Evolutionary conservation across 78 protist species (phyloP), one percentile per base, ranked within the genome.

Genomic region (Dictyostelium firmibasis): DNA sequence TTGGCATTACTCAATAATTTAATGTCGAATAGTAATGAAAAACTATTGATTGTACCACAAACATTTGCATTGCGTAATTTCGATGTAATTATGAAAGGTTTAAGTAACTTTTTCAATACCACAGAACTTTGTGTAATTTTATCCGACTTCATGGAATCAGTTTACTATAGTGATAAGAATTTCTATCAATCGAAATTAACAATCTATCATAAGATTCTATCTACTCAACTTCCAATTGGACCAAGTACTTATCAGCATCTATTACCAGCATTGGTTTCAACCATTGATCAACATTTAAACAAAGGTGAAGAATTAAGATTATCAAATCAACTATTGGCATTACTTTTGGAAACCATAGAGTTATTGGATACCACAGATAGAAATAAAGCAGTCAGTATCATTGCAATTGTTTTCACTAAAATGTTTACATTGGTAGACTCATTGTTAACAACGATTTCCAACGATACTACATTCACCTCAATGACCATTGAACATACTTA

Each of bases 31-130:
- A 43, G 27, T 10, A 67, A 78, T 72, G 27, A 85, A 72, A 72
- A 83, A 7, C 50, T 43, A 10, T 27, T 89, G 4, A 89, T 89
- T 69, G 94, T 89, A 8, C 35, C 74, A 16, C 86, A 89, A 50
- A 89, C 94, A 41, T 33, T 89, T 36, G 94, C 94, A 27, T 23
- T 89, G 3, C 69, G 81, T 41, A 89, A 89, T 78, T 89, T 81
- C 64, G 82, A 86, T 0, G 78, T 29, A 1, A 47, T 89, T 47
- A 89, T 89, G 94, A 89, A 75, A 35, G 94, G 94, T 35, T 35
- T 89, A 35, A 7, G 36, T 23, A 81, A 89, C 87, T 89, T 89
- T 60, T 89, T 89, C 83, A 67, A 25, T 57, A 79, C 72, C 9
- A 27, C 74, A 0, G 81, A 78, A 47, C 87, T 75, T 14, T 89